Evolutionary conservation across 768 basidiomycete species (phyloP).

Genomic region (Stropharia rugosoannulata): DNA sequence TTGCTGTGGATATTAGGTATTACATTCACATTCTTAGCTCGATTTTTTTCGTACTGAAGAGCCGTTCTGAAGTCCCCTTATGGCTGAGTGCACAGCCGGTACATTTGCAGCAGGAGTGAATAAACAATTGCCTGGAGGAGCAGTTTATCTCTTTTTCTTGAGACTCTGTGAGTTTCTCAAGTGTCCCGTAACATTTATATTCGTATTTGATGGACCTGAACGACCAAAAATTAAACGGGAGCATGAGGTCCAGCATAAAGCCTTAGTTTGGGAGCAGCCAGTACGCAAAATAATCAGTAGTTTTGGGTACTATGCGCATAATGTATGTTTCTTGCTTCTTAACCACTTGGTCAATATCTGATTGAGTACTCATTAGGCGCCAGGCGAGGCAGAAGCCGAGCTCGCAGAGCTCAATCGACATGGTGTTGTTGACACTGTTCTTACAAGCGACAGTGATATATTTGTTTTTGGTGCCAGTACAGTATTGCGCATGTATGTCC

Average conservation of each 20-base stretch:
- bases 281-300: too few species aligned
- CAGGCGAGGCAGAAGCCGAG: slow-evolving; percentile 59
- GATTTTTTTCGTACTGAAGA: too few species aligned
- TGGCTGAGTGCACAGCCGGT: neutral
- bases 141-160: neutral
- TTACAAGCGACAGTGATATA: slow-evolving; percentile 50
- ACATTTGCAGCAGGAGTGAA: neutral
- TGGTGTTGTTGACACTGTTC: slow-evolving; percentile 44
- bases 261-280: too few species aligned
- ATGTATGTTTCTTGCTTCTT: too few species aligned
- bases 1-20: too few species aligned
- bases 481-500: slow-evolving; percentile 37
- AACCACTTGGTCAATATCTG: neutral
- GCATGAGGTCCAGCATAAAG: neutral
- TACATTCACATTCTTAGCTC: neutral
- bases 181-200: neutral
- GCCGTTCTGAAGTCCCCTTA: neutral
- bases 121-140: neutral
- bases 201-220: neutral
- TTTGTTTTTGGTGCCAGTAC: slow-evolving; percentile 45
- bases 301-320: too few species aligned
- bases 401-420: slow-evolving; percentile 42
- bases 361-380: slow-evolving; percentile 29
- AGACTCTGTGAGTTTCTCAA: neutral
- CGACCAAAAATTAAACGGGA: neutral